Conservation (phyloP, 305 asterid species). For the Ajuga reptans region DNA sequence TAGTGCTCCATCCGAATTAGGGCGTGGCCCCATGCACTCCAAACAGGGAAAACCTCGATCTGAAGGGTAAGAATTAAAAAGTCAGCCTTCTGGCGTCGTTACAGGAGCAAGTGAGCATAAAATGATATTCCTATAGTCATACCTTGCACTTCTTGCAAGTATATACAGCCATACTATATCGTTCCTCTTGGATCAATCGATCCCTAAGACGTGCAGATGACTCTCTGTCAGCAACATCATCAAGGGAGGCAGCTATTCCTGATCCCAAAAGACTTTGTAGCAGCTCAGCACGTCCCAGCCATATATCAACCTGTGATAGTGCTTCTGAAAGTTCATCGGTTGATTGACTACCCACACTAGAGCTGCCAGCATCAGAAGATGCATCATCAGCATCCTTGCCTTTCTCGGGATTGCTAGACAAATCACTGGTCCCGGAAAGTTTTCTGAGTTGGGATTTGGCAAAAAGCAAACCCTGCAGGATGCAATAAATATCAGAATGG, state of each 20-base stretch:
- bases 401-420: slow-evolving; percentile 67
- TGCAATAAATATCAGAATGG: slow-evolving; percentile 19
- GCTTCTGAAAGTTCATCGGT: slow-evolving; percentile 88
- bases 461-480: slow-evolving; percentile 65
- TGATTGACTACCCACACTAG: slow-evolving; percentile 77
- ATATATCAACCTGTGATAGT: slow-evolving; percentile 67
- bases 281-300: slow-evolving; percentile 94
- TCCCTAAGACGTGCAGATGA: slow-evolving; percentile 89
- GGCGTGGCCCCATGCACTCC: slow-evolving; percentile 99
- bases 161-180: slow-evolving; percentile 97
- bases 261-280: slow-evolving; percentile 96
- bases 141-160: slow-evolving; percentile 99
- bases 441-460: slow-evolving; percentile 87
- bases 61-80: slow-evolving; percentile 31
- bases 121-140: slow-evolving; percentile 6
- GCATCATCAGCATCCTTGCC: slow-evolving; percentile 74
- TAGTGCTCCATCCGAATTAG: slow-evolving; percentile 90
- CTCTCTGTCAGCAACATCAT: slow-evolving; percentile 89
- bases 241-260: slow-evolving; percentile 94
- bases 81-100: slow-evolving; percentile 11
- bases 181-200: slow-evolving; percentile 80
- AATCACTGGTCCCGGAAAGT: slow-evolving; percentile 68
- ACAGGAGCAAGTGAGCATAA: slow-evolving; percentile 12
- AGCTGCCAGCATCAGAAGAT: slow-evolving; percentile 94
- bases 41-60: slow-evolving; percentile 91